Conservation (phyloP, 108 stramenopile genomes). For the Pseudonitzschia delicatissima region DNA sequence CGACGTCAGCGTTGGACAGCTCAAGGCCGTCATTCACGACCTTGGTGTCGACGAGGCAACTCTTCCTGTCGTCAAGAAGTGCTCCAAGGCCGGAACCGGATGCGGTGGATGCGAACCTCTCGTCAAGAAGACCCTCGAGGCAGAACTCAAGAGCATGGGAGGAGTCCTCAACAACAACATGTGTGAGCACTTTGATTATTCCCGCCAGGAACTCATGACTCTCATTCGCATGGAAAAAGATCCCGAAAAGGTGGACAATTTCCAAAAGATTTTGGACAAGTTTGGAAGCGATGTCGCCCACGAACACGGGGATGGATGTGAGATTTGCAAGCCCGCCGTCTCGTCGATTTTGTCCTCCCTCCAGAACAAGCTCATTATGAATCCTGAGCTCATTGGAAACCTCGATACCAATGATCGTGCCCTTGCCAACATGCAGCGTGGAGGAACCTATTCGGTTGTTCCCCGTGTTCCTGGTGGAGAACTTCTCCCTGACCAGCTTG, state of each 20-base stretch:
- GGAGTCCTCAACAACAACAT: slow-evolving; percentile 78
- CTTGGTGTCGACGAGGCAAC: slow-evolving; percentile 77
- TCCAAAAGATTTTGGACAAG: slow-evolving; percentile 81
- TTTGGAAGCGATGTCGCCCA: slow-evolving; percentile 44
- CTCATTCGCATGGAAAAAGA: slow-evolving; percentile 71
- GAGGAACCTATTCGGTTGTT: slow-evolving; percentile 92
- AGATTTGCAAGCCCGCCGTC: slow-evolving; percentile 89
- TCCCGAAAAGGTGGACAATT: slow-evolving; percentile 63
- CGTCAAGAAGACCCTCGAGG: slow-evolving; percentile 72
- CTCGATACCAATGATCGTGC: slow-evolving; percentile 94
- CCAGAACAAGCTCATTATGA: slow-evolving; percentile 77
- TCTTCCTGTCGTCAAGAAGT: slow-evolving; percentile 72
- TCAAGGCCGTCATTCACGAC: slow-evolving; percentile 62
- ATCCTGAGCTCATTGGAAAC: slow-evolving; percentile 67
- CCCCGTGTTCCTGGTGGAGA: slow-evolving; percentile 94
- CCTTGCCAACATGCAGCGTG: slow-evolving; percentile 93
- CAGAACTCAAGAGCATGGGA: slow-evolving; percentile 79
- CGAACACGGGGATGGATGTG: slow-evolving; percentile 81
- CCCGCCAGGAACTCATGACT: slow-evolving; percentile 88
- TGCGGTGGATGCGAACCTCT: slow-evolving; percentile 93
- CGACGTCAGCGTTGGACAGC: slow-evolving; percentile 80
- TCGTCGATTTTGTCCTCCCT: slow-evolving; percentile 84
- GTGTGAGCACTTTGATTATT: slow-evolving; percentile 88
- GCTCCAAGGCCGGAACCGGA: slow-evolving; percentile 87
- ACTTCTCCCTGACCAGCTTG: slow-evolving; percentile 82